Percentiles rank a stretch among this genome's conserved stretches.
Evolutionary conservation across 768 basidiomycete species (phyloP).

Genomic region (Xerocomellus amylosporus): DNA sequence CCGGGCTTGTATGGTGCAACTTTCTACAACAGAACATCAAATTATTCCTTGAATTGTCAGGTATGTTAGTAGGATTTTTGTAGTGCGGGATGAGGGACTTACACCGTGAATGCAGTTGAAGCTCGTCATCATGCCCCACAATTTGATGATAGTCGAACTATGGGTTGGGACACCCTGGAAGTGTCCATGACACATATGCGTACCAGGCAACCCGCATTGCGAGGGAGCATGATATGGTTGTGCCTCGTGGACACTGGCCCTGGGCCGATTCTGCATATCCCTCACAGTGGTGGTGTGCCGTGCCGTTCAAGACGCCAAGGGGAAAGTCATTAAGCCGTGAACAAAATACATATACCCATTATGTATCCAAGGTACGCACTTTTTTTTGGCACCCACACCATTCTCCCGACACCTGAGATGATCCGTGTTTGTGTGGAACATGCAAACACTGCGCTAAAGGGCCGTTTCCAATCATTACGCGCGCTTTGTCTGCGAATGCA

Average conservation of each 20-base stretch:
- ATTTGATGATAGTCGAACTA: slow-evolving; percentile 31
- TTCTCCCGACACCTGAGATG: not conserved
- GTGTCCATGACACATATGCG: slow-evolving; percentile 21
- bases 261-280: not conserved
- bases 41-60: not conserved
- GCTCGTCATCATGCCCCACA: slow-evolving; percentile 25
- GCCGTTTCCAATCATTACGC: no score
- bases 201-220: not conserved
- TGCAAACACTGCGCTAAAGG: no score
- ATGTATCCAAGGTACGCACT: not conserved
- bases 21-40: no score
- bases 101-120: not conserved
- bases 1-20: no score
- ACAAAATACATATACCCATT: not conserved
- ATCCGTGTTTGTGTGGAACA: no score
- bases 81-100: not conserved
- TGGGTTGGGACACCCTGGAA: slow-evolving; percentile 27
- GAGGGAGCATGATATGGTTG: not conserved
- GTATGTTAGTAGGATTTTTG: not conserved
- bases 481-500: no score
- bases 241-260: not conserved
- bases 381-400: no score
- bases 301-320: not conserved
- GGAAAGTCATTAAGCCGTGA: not conserved
- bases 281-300: not conserved